Percentiles rank a stretch among this genome's conserved stretches.
Conservation (phyloP, 2,329 filamentous ascomycete genomes). For the Fusarium ramigenum region DNA sequence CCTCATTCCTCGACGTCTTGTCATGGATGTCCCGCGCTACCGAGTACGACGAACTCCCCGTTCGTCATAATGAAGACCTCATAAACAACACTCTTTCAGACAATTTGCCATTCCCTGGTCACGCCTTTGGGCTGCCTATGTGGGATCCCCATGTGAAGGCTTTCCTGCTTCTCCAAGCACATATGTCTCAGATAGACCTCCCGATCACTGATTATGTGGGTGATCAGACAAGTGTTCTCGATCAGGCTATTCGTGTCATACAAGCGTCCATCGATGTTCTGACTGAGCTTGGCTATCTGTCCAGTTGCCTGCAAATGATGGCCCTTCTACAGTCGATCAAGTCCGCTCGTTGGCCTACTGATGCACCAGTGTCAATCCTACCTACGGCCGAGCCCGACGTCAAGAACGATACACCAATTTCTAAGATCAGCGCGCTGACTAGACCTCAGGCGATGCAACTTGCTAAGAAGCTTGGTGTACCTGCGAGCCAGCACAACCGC, state of each 20-base stretch:
- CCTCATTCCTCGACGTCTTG: slow-evolving; percentile 82
- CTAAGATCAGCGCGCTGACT: slow-evolving; percentile 53
- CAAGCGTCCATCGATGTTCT: slow-evolving; percentile 95
- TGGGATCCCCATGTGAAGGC: slow-evolving; percentile 99
- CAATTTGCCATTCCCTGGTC: slow-evolving; percentile 73
- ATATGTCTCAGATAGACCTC: slow-evolving; percentile 91
- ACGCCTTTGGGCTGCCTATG: slow-evolving; percentile 79
- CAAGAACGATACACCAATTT: slow-evolving; percentile 55
- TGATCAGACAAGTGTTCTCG: slow-evolving; percentile 87
- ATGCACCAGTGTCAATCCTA: slow-evolving; percentile 80
- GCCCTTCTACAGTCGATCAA: slow-evolving; percentile 91
- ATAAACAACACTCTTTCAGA: slow-evolving; percentile 91
- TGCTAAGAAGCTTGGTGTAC: slow-evolving; percentile 61
- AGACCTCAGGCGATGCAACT: slow-evolving; percentile 53
- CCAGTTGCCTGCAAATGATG: slow-evolving; percentile 83
- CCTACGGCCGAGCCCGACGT: slow-evolving; percentile 69
- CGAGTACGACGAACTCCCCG: slow-evolving; percentile 97
- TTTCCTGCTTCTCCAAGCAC: slow-evolving; percentile 91
- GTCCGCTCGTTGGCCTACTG: slow-evolving; percentile 87
- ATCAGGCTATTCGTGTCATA: slow-evolving; percentile 96
- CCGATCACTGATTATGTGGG: slow-evolving; percentile 98
- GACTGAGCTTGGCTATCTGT: slow-evolving; percentile 85
- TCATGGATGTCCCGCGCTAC: slow-evolving; percentile 93
- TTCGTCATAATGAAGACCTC: slow-evolving; percentile 97
- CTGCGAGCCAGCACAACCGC: slow-evolving; percentile 52